Evolutionary conservation across 257 asterid species (phyloP).

Genomic region (Plectranthus barbatus): DNA sequence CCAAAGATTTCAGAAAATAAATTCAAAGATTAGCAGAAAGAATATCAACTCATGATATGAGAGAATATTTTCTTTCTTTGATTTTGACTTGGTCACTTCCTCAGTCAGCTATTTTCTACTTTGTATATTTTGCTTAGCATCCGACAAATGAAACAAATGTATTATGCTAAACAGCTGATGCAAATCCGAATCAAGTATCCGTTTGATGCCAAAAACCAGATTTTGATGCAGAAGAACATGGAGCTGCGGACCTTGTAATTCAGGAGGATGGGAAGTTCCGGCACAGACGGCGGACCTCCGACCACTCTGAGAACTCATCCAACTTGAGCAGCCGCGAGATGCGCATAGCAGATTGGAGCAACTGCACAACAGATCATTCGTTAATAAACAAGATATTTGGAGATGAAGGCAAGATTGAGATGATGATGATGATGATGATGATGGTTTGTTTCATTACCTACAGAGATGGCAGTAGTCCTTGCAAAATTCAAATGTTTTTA

Average conservation of each 20-base stretch:
- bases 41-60: not conserved
- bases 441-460: constrained; percentile 50
- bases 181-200: not conserved
- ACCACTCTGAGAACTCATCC: constrained; percentile 42
- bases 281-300: constrained; percentile 25
- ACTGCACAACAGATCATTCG: too few relatives aligned
- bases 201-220: not conserved
- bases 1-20: not conserved
- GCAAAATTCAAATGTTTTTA: constrained; percentile 14
- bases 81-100: constrained; percentile 31
- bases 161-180: constrained; percentile 24
- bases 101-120: constrained; percentile 13
- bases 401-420: too few relatives aligned
- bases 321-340: constrained; percentile 65
- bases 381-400: too few relatives aligned
- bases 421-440: too few relatives aligned
- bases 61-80: not conserved
- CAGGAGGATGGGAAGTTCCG: constrained; percentile 38
- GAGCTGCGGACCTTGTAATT: constrained; percentile 23
- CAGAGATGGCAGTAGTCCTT: constrained; percentile 76
- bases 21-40: not conserved
- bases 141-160: not conserved
- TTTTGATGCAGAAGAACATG: constrained; percentile 48
- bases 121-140: constrained; percentile 12
- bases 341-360: constrained; percentile 74